A percentile compares a stretch with the other conserved stretches of the same genome.
phyloP scores from a whole-genome alignment of 2,329 filamentous ascomycete genomes.

The Coniella vitis region DNA sequence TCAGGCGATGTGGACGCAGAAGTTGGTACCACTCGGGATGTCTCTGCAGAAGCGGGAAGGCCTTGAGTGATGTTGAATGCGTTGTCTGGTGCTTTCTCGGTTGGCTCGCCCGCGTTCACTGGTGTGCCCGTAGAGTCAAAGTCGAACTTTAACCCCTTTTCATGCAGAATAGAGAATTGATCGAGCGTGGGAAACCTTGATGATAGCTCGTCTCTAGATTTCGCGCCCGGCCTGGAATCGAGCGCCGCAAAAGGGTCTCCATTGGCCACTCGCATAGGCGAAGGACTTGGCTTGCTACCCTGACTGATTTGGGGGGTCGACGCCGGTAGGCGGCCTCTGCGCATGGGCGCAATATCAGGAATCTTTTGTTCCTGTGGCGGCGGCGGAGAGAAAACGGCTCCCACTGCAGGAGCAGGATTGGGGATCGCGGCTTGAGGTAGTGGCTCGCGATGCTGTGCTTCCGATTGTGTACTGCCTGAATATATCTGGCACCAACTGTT shows the following conservation, averaged over 20 bases:
- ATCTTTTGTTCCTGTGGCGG: constrained; percentile 64
- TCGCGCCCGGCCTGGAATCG: constrained; percentile 48
- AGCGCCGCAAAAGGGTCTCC: constrained; percentile 88
- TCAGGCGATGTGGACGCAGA: constrained; percentile 21
- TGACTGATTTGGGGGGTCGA: constrained; percentile 29
- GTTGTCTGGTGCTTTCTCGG: constrained; percentile 61
- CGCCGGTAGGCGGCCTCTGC: constrained; percentile 66
- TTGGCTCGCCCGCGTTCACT: constrained; percentile 53
- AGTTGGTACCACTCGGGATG: constrained; percentile 24
- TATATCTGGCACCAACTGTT: constrained; percentile 57
- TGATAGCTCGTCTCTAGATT: constrained; percentile 68
- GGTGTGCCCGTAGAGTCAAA: constrained; percentile 58
- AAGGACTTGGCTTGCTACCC: constrained; percentile 52
- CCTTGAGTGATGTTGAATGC: constrained; percentile 56
- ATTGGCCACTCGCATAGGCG: constrained; percentile 60
- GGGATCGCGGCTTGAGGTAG: constrained; percentile 48
- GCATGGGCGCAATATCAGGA: constrained; percentile 90
- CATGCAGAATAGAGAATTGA: constrained; percentile 85
- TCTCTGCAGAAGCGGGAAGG: constrained; percentile 23
- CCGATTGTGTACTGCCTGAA: constrained; percentile 54
- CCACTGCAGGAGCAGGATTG: constrained; percentile 55
- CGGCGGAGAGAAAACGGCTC: constrained; percentile 75
- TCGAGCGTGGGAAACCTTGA: constrained; percentile 84
- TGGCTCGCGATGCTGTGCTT: constrained; percentile 47
- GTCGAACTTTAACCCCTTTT: constrained; percentile 76